These are phyloP conservation scores for Boletus sp. DNA, from an alignment of 768 basidiomycete species.

Conservation along the genomic window DNA sequence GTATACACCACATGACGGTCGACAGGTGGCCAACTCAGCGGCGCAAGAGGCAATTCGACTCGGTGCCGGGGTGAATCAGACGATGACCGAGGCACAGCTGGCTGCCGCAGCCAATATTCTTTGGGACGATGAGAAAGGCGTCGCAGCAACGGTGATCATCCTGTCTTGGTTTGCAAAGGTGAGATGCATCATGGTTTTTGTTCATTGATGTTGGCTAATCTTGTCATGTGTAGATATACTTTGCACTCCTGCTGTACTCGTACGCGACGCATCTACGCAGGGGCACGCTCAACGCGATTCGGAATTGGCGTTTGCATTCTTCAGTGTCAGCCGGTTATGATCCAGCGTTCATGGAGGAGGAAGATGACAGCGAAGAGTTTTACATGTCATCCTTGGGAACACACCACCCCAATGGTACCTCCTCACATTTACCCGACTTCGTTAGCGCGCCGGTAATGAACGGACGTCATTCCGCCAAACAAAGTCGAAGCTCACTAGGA, in stretches of 20 bases:
- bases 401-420: constrained; percentile 37
- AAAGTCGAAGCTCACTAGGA: constrained; percentile 21
- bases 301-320: constrained; percentile 33
- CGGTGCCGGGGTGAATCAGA: constrained; percentile 46
- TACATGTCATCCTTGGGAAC: constrained; percentile 62
- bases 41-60: constrained; percentile 87
- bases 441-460: constrained; percentile 48
- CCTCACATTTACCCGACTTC: constrained; percentile 62
- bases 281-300: constrained; percentile 82
- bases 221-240: constrained; percentile 68
- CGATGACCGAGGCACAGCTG: constrained; percentile 63
- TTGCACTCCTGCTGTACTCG: constrained; percentile 86
- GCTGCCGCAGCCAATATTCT: constrained; percentile 71
- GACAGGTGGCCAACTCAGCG: constrained; percentile 70
- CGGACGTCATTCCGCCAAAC: constrained; percentile 27
- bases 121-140: constrained; percentile 88
- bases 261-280: constrained; percentile 90
- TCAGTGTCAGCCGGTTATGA: constrained; percentile 22
- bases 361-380: constrained; percentile 64
- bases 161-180: constrained; percentile 90
- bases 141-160: constrained; percentile 71
- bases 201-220: constrained; percentile 1
- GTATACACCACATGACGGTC: constrained; percentile 89
- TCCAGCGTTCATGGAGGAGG: constrained; percentile 46
- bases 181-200: constrained; percentile 16